Conservation (phyloP, 179 eudicot species). For the Actinidia polygama region DNA sequence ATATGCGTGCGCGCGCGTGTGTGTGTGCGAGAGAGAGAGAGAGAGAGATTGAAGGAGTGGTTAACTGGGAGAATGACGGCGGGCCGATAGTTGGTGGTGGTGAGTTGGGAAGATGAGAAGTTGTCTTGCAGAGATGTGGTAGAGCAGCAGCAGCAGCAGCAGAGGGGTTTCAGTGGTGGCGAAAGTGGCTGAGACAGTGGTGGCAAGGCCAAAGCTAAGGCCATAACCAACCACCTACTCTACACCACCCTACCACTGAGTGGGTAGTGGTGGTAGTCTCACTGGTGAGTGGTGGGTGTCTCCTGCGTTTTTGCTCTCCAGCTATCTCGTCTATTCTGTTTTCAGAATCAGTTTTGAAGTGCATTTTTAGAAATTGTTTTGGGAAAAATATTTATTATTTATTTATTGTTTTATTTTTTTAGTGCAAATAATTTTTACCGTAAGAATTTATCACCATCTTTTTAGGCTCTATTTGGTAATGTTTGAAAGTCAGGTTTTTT, state of each 20-base stretch:
- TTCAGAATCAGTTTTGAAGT: not conserved
- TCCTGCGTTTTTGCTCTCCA: not conserved
- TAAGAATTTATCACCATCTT: not conserved
- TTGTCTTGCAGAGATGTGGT: constrained; percentile 22
- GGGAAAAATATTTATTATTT: not conserved
- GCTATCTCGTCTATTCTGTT: not conserved
- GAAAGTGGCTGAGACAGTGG: constrained; percentile 18
- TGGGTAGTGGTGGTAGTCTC: not conserved
- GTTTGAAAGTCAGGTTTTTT: too few species aligned
- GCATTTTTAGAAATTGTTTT: not conserved
- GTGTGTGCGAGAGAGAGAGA: not conserved
- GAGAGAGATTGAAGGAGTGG: not conserved
- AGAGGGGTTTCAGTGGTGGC: constrained; percentile 5
- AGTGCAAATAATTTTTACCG: not conserved
- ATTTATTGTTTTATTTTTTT: too few species aligned
- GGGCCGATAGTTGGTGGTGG: constrained; percentile 55
- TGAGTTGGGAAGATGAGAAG: constrained; percentile 22
- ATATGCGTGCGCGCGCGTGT: not conserved
- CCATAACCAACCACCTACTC: constrained; percentile 25
- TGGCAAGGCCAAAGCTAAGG: constrained; percentile 28
- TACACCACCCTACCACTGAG: not conserved
- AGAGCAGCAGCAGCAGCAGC: constrained; percentile 40
- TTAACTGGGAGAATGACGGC: constrained; percentile 83
- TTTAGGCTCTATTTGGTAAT: too few species aligned
- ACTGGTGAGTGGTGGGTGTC: not conserved